Base-by-base conservation (phyloP, 108 stramenopile species). In the Cyclostephanos tholiformis region DNA sequence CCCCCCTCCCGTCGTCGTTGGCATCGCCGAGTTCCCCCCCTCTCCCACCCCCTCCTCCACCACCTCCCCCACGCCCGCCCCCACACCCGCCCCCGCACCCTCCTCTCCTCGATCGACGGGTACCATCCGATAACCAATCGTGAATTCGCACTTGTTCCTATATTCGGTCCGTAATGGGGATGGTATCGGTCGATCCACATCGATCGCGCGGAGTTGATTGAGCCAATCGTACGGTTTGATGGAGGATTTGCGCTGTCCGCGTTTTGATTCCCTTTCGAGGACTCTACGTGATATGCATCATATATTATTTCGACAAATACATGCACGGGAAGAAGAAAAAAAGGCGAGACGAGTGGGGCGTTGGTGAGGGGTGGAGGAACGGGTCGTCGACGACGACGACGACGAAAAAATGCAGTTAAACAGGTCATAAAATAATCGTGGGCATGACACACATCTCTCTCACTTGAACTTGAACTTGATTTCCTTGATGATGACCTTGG, bases 121-220 rank as follows among this genome's bases (percentile, higher is more conserved):
- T 17, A 25, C 39, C 43, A 77, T 43, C 10, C 74, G 75, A 63
- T 84, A 85, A 20, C 95, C 93, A 72, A 94, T 82, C 17, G 93
- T 97, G 61, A 96, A 93, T 57, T 96, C 95, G 55, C 85, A 88
- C 82, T 97, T 97, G 86, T 97, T 97, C 23, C 97, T 74, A 62
- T 95, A 90, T 46, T 87, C 86, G 65, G 65, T 60, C 23, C 65
- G 56, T 23, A 59, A 26, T 10, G 91, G 90, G 50, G 85, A 85
- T 12, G 84, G 75, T 2, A 88, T 19, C 11, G 91, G 79, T 39
- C 80, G 53, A 22, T 87, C 69, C 30, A 91, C 59, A 4, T 59
- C 35, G 60, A 93, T 87, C 32, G 79, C 66, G 22, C 82, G 71
- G 51, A 77, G 79, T 67, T 53, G 51, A 19, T 76, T 81, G 20